phyloP scores from a whole-genome alignment of 352 stramenopile genomes.

The Phytophthora macrochlamydospora region DNA sequence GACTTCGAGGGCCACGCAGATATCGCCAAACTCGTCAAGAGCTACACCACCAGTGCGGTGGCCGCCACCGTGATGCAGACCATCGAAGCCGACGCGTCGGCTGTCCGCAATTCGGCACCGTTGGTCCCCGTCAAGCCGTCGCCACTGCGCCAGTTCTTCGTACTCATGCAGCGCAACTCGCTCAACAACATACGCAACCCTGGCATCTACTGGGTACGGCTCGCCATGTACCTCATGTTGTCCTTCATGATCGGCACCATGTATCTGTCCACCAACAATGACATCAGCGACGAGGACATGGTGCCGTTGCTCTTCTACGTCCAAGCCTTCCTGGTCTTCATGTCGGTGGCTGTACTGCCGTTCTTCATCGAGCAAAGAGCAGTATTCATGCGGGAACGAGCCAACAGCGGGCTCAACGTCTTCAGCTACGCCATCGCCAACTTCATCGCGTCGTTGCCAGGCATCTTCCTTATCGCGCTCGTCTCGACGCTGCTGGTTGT shows the following conservation, averaged over 20 bases:
- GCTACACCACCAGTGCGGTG: neutral
- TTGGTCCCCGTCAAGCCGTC: conserved; percentile 19
- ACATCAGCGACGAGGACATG: conserved; percentile 20
- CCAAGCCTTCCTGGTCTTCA: conserved; percentile 88
- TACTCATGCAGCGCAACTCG: conserved; percentile 50
- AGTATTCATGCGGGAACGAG: conserved; percentile 74
- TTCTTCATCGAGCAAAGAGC: conserved; percentile 77
- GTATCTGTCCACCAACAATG: conserved; percentile 41
- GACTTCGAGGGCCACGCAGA: conserved; percentile 29
- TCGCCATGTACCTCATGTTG: conserved; percentile 72
- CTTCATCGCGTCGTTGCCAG: conserved; percentile 61
- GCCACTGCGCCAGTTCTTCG: conserved; percentile 41
- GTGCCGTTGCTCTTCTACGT: conserved; percentile 81
- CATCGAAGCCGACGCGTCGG: neutral
- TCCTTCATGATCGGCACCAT: conserved; percentile 64
- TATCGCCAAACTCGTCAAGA: conserved; percentile 1
- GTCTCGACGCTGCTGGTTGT: conserved; percentile 50
- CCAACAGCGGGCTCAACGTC: neutral
- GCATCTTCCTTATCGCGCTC: conserved; percentile 54
- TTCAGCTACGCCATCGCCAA: conserved; percentile 68
- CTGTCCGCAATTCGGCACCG: neutral
- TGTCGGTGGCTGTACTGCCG: conserved; percentile 79
- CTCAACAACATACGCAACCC: conserved; percentile 60
- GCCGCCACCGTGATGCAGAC: neutral
- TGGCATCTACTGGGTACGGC: conserved; percentile 62